Percentiles rank a stretch among this genome's conserved stretches.
Conservation (phyloP, 2,329 filamentous ascomycete species). For the Fusarium albosuccineum region DNA sequence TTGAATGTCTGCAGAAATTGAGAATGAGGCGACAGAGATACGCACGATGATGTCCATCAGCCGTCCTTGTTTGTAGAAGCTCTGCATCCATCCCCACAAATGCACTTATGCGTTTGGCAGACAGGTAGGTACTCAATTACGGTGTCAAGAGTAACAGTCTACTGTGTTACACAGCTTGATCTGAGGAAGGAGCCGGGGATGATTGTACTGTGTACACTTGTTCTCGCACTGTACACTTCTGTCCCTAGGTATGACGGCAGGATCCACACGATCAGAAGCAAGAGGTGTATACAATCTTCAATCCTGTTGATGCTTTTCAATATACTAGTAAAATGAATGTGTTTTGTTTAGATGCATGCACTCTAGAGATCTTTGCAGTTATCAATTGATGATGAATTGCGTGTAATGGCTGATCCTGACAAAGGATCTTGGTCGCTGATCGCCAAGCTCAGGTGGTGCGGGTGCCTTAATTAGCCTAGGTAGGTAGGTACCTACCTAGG, state of each 20-base stretch:
- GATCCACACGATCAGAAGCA: not conserved
- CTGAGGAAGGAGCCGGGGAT: not conserved
- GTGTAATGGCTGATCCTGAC: not conserved
- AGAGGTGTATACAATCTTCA: no score
- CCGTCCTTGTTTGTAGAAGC: slow-evolving; percentile 27
- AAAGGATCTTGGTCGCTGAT: not conserved
- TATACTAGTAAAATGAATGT: no score
- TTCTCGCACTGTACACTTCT: not conserved
- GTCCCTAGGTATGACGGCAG: not conserved
- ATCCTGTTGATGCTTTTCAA: no score
- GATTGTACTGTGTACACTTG: not conserved
- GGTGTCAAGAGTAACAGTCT: not conserved
- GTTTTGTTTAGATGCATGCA: no score
- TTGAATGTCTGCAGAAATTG: slow-evolving; percentile 12
- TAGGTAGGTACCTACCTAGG: no score
- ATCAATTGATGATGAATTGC: not conserved
- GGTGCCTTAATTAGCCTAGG: not conserved
- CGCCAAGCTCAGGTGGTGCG: not conserved
- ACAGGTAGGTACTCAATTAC: not conserved
- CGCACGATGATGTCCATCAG: slow-evolving; percentile 32
- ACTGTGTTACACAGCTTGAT: slow-evolving; percentile 15
- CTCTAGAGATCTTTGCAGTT: no score
- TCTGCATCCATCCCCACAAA: slow-evolving; percentile 35
- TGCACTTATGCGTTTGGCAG: slow-evolving; percentile 30
- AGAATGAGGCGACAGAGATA: slow-evolving; percentile 15